These are phyloP conservation scores for Tetrahymena malaccensis DNA, from an alignment of 73 alveolate genomes.

Conservation along the genomic window DNA sequence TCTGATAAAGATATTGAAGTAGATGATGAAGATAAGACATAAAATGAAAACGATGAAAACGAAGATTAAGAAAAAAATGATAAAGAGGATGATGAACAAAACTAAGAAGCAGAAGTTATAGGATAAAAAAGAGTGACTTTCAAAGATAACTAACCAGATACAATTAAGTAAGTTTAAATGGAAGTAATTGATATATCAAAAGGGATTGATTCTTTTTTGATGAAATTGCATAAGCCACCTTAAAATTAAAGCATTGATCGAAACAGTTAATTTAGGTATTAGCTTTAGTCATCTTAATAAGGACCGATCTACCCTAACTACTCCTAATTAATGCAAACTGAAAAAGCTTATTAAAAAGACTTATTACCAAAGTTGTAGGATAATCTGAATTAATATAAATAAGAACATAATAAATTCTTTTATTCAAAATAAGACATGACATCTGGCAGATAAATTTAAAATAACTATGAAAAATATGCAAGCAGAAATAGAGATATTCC, in stretches of 20 bases:
- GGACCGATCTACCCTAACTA: not conserved
- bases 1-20: not conserved
- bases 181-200: not conserved
- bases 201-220: not conserved
- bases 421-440: not conserved
- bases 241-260: not conserved
- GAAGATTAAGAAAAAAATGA: not conserved
- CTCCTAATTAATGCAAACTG: not conserved
- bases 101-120: not conserved
- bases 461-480: not conserved
- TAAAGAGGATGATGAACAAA: not conserved
- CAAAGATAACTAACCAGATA: not conserved
- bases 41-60: not conserved
- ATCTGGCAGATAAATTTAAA: not conserved
- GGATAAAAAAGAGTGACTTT: not conserved
- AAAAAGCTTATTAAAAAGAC: not conserved
- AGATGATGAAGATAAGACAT: not conserved
- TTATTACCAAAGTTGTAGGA: not conserved
- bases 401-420: not conserved
- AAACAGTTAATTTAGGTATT: not conserved
- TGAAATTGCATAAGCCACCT: not conserved
- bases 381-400: not conserved
- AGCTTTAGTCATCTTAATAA: not conserved
- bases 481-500: not conserved
- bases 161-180: not conserved